Base-by-base conservation (phyloP, 345 rosid species). In the Camelina sativa region DNA sequence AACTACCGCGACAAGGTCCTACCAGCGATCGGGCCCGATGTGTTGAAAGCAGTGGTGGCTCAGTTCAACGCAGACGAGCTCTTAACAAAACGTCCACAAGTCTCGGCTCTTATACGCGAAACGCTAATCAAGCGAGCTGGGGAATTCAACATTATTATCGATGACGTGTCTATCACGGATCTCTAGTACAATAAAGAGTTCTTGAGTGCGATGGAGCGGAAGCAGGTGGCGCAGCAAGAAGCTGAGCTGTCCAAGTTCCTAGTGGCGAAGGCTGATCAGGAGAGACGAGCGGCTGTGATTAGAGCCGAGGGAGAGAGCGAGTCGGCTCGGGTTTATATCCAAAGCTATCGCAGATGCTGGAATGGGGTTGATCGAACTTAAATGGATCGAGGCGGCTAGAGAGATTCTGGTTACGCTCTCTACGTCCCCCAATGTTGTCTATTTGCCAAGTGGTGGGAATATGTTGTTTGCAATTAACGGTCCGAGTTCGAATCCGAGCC, bases 251-350 rank as follows among this genome's bases (percentile, higher is more conserved):
- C 96, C 0, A 92, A 86, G 69, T 87, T 90, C 46, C 75, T 90
- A 19, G 96, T 92, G 74, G 80, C 78, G 82, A 92, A 89, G 79
- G 95, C 96, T 72, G 96, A 90, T 67, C 98, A 90, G 80, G 96
- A 92, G 85, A 87, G 96, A 81, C 83, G 90, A 77, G 96, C 93
- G 70, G 94, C 96, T 41, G 50, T 92, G 79, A 85, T 92, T 37
- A 78, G 96, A 69, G 98, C 95, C 0, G 90, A 92, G 76, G 98
- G 98, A 81, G 98, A 92, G 81, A 92, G 98, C 79, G 89, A 92
- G 72, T 76, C 93, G 54, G 98, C 98, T 0, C 85, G 80, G 72
- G 69, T 87, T 28, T 40, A 90, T 92, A 68, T 92, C 98, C 2
- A 87, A 89, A 37, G 95, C 93, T 9, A 84, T 93, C 54, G 28